Evolutionary conservation across 352 stramenopile genomes (phyloP), one percentile per base, ranked within the genome.

Genomic region (Globisporangium orthogonon): DNA sequence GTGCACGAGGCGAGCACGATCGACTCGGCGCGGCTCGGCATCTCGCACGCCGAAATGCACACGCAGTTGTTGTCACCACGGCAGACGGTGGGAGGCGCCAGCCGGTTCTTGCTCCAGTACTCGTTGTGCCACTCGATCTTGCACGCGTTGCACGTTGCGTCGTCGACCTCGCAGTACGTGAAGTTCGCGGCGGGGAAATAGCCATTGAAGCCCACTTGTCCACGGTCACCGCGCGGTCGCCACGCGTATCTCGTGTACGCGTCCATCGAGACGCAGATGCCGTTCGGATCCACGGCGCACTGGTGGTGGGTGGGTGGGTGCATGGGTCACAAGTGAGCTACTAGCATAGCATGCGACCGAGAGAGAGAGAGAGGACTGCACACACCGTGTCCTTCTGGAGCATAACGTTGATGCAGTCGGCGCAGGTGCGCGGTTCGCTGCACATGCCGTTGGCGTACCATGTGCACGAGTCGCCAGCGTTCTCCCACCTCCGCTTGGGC

Each of bases 181-280:
- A 52, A 65, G 49, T 65, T 65, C 14, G 46, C 59, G 11, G 59
- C 39, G 7, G 59, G 59, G 31, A 57, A 65, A 47, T 50, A 65
- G 46, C 59, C 52, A 14, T 45, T 49, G 28, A 58, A 58, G 43
- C 46, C 44, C 6, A 48, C 15, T 35, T 54, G 13, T 1, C 35
- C 52, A 4, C 17, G 37, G 35, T 23, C 18, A 14, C 41, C 50
- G 11, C 41, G 44, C 44, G 57, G 30, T 7, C 35, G 37, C 9
- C 18, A 23, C 33, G 30, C 46, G 51, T 54, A 56, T 39, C 33
- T 29, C 23, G 13, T 14, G 53, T 60, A 65, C n/a, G 37, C 30
- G 0, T 18, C 17, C 52, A 65, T 65, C 11, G 41, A 35, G 23
- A 65, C 59, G 53, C 59, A 65, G 52, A 56, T 52, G 41, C 59